Percentiles rank a stretch among this genome's conserved stretches.
These are phyloP conservation scores for Auricularia sp. DNA, from an alignment of 768 basidiomycete genomes.

Conservation along the genomic window DNA sequence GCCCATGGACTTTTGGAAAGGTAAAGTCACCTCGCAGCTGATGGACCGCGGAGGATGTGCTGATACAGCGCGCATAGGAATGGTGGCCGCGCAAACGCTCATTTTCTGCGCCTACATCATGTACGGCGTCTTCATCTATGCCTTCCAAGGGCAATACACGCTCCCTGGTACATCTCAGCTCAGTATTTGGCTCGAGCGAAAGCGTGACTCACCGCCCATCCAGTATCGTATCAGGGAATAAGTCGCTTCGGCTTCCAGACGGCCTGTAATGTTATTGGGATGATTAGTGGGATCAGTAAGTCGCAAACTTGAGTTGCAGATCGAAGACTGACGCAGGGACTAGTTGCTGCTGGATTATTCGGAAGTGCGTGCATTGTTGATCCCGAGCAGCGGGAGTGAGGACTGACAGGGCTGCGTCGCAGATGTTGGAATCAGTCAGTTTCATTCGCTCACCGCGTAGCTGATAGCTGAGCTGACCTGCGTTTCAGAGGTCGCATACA, in stretches of 20 bases:
- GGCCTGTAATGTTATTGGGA: conserved; percentile 33
- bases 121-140: conserved; percentile 38
- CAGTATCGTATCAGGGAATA: conserved; percentile 7
- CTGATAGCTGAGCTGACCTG: background rate
- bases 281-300: conserved; percentile 37
- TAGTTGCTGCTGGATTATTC: conserved; percentile 49
- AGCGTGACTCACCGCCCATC: conserved; percentile 24
- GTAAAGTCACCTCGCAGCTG: conserved; percentile 31
- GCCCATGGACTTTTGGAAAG: conserved; percentile 63
- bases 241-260: conserved; percentile 25
- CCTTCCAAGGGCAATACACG: conserved; percentile 43
- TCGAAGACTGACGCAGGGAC: too few species aligned
- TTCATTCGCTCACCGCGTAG: background rate
- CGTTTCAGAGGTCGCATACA: conserved; percentile 36
- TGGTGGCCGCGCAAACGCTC: background rate
- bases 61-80: background rate
- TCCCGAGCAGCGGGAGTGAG: too few species aligned
- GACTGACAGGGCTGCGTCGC: too few species aligned
- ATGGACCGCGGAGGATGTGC: background rate
- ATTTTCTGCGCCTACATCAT: conserved; percentile 39
- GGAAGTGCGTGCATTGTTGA: conserved; percentile 23
- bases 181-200: conserved; percentile 32
- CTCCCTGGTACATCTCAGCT: conserved; percentile 33
- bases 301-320: too few species aligned
- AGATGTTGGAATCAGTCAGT: conserved; percentile 44